A percentile compares a stretch with the other conserved stretches of the same genome.
These are phyloP conservation scores for Pseudogymnoascus sp. DNA, from an alignment of 2,329 filamentous ascomycete species.

Conservation along the genomic window DNA sequence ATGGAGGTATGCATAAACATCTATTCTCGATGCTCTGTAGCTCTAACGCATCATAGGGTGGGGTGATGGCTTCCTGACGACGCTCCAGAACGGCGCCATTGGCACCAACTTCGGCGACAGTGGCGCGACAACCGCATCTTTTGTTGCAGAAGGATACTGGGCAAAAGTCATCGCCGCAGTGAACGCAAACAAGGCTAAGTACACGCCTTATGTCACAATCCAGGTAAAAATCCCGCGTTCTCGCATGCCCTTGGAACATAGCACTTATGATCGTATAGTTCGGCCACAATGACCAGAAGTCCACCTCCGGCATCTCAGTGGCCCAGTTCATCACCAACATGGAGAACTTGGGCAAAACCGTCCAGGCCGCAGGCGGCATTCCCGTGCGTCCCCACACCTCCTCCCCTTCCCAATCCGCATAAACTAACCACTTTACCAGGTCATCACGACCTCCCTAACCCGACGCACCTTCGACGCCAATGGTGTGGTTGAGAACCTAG, in stretches of 20 bases:
- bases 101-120: constrained; percentile 41
- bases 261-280: constrained; percentile 25
- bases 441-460: constrained; percentile 40
- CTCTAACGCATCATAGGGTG: constrained; percentile 30
- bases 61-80: constrained; percentile 41
- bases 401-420: no score
- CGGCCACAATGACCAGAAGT: constrained; percentile 45
- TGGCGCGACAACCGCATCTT: constrained; percentile 38
- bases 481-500: constrained; percentile 37
- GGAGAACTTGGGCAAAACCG: constrained; percentile 26
- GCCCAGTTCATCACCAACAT: constrained; percentile 36
- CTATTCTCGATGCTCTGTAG: no score
- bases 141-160: constrained; percentile 39
- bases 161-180: constrained; percentile 32
- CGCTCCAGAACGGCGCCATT: constrained; percentile 35
- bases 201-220: constrained; percentile 40
- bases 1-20: background rate
- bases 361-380: constrained; percentile 21
- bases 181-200: constrained; percentile 24
- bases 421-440: constrained; percentile 14
- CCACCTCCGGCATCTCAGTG: constrained; percentile 32
- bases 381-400: constrained; percentile 12
- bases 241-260: background rate
- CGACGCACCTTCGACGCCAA: constrained; percentile 35
- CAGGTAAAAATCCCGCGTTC: constrained; percentile 27